phyloP scores from a whole-genome alignment of 208 protist genomes.

The Acanthamoeba sp. region DNA sequence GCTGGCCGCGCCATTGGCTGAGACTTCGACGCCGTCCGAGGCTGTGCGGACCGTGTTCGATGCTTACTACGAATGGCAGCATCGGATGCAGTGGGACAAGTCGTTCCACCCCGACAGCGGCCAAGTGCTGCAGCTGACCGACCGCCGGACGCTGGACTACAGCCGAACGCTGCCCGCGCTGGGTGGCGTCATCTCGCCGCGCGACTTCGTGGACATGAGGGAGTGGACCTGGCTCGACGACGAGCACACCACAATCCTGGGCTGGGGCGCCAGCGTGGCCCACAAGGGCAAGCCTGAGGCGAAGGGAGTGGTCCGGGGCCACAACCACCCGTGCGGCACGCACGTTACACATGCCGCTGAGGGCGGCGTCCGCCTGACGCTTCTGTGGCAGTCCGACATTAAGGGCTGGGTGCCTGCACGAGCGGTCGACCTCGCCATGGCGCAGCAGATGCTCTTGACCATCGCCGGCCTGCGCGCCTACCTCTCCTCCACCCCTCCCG shows the following conservation, averaged over 20 bases:
- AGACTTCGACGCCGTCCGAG: background rate
- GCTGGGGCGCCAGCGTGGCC: slow-evolving; percentile 44
- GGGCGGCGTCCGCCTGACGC: background rate
- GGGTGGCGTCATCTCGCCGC: slow-evolving; percentile 38
- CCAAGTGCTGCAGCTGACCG: slow-evolving; percentile 18
- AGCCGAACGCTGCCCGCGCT: slow-evolving; percentile 54
- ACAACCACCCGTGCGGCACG: slow-evolving; percentile 41
- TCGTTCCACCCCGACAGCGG: slow-evolving; percentile 61
- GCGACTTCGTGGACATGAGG: background rate
- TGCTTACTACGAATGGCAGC: slow-evolving; percentile 19
- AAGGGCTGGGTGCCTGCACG: slow-evolving; percentile 26
- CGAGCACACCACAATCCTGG: background rate
- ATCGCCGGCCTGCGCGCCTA: slow-evolving; percentile 5
- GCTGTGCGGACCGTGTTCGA: slow-evolving; percentile 21
- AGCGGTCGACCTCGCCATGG: slow-evolving; percentile 35
- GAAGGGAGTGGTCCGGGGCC: background rate
- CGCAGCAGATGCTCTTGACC: slow-evolving; percentile 40
- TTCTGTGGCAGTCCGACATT: slow-evolving; percentile 47
- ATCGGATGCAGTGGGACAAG: slow-evolving; percentile 36
- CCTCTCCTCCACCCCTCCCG: no score
- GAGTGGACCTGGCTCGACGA: slow-evolving; percentile 29
- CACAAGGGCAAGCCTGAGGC: background rate
- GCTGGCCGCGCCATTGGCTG: background rate
- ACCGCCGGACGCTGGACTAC: slow-evolving; percentile 63
- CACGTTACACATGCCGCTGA: background rate